Evolutionary conservation across 768 basidiomycete species (phyloP), one percentile per base, ranked within the genome.

Genomic region (Auricularia cornea): DNA sequence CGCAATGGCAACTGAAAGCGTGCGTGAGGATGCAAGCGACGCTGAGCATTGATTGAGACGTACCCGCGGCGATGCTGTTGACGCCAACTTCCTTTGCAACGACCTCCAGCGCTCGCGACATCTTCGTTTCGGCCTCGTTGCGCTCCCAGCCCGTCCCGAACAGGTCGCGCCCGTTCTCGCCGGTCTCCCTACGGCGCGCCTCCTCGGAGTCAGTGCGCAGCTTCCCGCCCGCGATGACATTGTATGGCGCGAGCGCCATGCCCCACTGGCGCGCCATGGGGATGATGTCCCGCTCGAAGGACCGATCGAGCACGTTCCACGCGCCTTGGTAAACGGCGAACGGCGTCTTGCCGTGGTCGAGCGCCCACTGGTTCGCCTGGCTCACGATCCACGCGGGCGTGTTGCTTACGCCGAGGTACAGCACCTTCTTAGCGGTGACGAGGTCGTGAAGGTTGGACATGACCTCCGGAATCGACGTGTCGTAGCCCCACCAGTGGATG

Each of bases 281-380:
- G 63, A 79, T 72, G 63, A 80, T 74, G 18, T 79, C 78, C 12
- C 77, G 71, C 68, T 79, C 79, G 35, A 79, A 72, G 38, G 76
- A 76, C 26, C 79, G 70, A 0, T 67, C 51, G 29, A 75, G 63
- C 18, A 70, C 66, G 60, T 64, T 70, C 73, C 72, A 77, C 51
- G 60, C 61, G 35, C 78, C 79, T 62, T 77, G 79, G 69, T 79
- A 83, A 40, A 82, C 70, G 16, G 72, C 72, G 66, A 80, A 80
- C 12, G 76, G 77, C 12, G 77, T 70, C 62, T 77, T 72, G 6
- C 74, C 78, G 60, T 77, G 72, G 52, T 71, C 67, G 11, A 72
- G 67, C 20, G 75, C 77, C 63, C 77, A 80, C 60, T 76, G 72
- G 66, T 79, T 76, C 8, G 72, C 71, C 40, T 70, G 69, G 60